These are phyloP conservation scores for Coccomyxa subellipsoidea DNA, from an alignment of 163 green algal genomes.

Conservation along the genomic window DNA sequence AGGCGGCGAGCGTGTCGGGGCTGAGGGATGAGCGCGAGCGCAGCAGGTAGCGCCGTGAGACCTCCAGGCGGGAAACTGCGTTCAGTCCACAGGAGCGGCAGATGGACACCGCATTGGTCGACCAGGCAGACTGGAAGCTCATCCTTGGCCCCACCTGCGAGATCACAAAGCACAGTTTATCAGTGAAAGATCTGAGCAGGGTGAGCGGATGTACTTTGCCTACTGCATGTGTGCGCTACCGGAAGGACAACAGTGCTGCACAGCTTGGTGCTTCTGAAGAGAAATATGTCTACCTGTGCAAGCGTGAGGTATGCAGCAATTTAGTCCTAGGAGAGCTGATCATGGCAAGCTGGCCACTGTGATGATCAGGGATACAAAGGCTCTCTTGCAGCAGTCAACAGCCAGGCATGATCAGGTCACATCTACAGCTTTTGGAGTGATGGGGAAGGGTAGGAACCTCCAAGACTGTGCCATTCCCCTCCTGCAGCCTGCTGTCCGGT, in stretches of 20 bases:
- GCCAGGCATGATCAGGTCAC: background rate
- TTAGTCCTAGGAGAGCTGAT: too few species aligned
- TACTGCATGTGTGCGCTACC: too few species aligned
- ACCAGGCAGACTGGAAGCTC: slow-evolving; percentile 95
- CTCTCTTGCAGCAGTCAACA: too few species aligned
- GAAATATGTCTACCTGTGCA: too few species aligned
- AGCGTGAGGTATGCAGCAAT: too few species aligned
- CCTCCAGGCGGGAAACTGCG: slow-evolving; percentile 69
- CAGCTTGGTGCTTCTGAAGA: too few species aligned
- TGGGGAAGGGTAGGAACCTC: background rate
- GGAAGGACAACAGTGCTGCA: too few species aligned
- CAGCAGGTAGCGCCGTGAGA: slow-evolving; percentile 68
- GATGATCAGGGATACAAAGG: too few species aligned
- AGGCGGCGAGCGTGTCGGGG: slow-evolving; percentile 40
- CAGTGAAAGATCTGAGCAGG: too few species aligned
- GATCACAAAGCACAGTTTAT: background rate
- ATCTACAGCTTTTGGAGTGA: too few species aligned
- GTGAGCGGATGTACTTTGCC: background rate
- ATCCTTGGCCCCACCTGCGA: slow-evolving; percentile 90
- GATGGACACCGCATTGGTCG: slow-evolving; percentile 95
- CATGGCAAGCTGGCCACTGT: too few species aligned
- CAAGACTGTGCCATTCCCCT: background rate
- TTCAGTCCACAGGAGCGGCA: slow-evolving; percentile 79
- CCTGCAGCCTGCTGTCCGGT: slow-evolving; percentile 24
- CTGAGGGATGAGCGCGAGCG: slow-evolving; percentile 47